Base-by-base conservation (phyloP, 345 rosid genomes). In the Salix brachista region DNA sequence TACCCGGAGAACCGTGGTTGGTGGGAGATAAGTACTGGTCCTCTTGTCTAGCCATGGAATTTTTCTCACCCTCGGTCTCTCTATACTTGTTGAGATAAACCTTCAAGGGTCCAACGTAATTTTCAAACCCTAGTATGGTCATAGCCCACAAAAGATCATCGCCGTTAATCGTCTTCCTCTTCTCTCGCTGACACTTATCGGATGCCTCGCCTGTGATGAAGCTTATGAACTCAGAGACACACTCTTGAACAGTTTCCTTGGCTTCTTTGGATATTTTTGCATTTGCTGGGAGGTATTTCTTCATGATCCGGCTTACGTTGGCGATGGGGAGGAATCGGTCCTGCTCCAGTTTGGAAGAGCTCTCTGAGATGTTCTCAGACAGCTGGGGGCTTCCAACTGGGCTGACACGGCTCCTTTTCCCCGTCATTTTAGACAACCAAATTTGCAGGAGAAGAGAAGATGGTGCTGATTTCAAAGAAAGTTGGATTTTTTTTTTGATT, bases 291-390 rank as follows among this genome's bases (percentile, higher is more conserved):
- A 79, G 78, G 34, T 78, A 79, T 50, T 74, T 79, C 34, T 79
- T 79, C 82, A 79, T 79, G 62, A 79, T 79, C 2, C 82, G 78
- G 67, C 82, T 79, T 2, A 79, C 82, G 78, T 79, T 79, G 61
- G 82, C 82, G 32, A 79, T 77, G n/a, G 81, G 77, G 67, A 78
- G 81, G 69, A 78, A 73, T 2, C 76, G 78, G 41, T 80, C 83
- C 30, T 70, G 78, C 56, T 80, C 83, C 64, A 58, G 10, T 9
- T 75, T 80, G 8, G 79, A 79, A 26, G 70, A 81, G 74, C 72
- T 61, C 13, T 87, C 89, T 19, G 86, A 84, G 48, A 84, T 65
- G 84, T 78, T 83, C 3, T 77, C 90, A 23, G 85, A 85, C 1
- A 80, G 34, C 34, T 32, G 34, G 0, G 87, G 90, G 73, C 90